Percentiles rank a stretch among this genome's conserved stretches.
These are phyloP conservation scores for Termitomyces eurrhizus DNA, from an alignment of 768 basidiomycete genomes.

Conservation along the genomic window DNA sequence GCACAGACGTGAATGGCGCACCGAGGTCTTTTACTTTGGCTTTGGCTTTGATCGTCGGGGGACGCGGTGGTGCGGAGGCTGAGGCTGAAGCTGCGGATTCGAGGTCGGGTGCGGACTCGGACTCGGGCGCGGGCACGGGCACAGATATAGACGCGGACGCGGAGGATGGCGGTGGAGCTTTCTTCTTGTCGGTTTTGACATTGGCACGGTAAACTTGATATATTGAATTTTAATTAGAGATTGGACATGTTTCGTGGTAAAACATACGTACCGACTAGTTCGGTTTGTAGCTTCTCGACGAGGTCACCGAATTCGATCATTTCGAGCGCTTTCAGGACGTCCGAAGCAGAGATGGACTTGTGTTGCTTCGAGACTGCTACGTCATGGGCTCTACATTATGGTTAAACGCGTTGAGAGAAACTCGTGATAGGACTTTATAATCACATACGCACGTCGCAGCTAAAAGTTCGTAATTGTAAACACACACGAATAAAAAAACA, in stretches of 20 bases:
- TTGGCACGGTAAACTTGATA: conserved; percentile 72
- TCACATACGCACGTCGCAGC: too few species aligned
- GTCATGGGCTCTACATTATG: conserved; percentile 79
- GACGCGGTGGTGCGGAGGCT: conserved; percentile 12
- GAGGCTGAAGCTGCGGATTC: conserved; percentile 11
- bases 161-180: too few species aligned
- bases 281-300: conserved; percentile 54
- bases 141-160: too few species aligned
- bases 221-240: too few species aligned
- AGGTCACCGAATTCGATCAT: conserved; percentile 73
- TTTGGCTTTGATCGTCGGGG: conserved; percentile 26
- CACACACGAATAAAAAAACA: too few species aligned
- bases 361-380: too few species aligned
- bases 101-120: conserved; percentile 16
- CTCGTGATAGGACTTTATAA: too few species aligned
- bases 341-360: conserved; percentile 78
- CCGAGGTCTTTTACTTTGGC: conserved; percentile 33
- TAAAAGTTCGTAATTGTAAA: too few species aligned
- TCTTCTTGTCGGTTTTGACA: too few species aligned
- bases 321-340: conserved; percentile 86
- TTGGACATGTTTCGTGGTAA: too few species aligned
- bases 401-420: too few species aligned
- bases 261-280: conserved; percentile 63
- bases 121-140: neutral
- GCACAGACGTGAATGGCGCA: too few species aligned